Percentiles rank a stretch among this genome's conserved stretches.
phyloP scores from a whole-genome alignment of 2,329 filamentous ascomycete genomes.

The Pseudohalonectria lignicola region DNA sequence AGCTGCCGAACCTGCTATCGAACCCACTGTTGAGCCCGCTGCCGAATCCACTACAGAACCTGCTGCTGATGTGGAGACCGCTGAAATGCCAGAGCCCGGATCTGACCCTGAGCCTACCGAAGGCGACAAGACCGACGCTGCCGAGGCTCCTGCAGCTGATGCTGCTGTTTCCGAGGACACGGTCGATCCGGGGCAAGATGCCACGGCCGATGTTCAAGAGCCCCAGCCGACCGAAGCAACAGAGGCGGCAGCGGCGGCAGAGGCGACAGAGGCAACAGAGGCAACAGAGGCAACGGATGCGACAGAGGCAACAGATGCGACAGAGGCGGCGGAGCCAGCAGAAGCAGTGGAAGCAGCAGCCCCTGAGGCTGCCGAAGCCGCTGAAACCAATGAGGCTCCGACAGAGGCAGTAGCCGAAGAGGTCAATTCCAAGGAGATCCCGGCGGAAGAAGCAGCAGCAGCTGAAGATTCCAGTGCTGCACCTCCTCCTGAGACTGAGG shows the following conservation, averaged over 20 bases:
- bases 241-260: not conserved
- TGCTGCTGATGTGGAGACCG: not conserved
- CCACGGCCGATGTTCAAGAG: not conserved
- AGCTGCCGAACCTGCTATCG: not conserved
- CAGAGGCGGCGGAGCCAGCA: too few species aligned
- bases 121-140: not conserved
- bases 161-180: not conserved
- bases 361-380: not conserved
- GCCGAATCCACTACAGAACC: not conserved
- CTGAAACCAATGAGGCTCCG: too few species aligned
- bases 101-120: not conserved
- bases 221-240: not conserved
- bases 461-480: too few species aligned
- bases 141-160: not conserved
- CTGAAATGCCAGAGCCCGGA: not conserved
- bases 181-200: not conserved
- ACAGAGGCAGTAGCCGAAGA: too few species aligned
- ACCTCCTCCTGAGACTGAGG: too few species aligned
- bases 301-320: too few species aligned
- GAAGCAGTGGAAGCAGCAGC: not conserved
- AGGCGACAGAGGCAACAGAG: not conserved
- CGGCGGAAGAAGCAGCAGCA: too few species aligned
- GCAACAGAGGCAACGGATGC: too few species aligned
- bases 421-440: too few species aligned
- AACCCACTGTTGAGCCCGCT: not conserved